Conservation (phyloP, 1,284 basidiomycete species). For the Puccinia novopanici region DNA sequence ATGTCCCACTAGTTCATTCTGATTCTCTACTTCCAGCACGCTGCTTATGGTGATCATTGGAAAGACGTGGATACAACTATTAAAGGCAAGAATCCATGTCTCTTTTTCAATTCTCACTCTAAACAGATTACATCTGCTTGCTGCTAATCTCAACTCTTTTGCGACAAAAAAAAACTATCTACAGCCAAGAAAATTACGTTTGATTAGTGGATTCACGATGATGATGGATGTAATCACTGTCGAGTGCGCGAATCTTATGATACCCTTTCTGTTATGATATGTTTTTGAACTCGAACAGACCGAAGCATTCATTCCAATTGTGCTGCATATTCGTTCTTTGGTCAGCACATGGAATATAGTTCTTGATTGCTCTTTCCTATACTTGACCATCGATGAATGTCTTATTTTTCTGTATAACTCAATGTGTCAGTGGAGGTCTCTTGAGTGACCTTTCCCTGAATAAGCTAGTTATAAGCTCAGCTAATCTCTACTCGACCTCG, state of each 20-base stretch:
- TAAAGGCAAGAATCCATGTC: conserved; percentile 60
- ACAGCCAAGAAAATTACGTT: conserved; percentile 45
- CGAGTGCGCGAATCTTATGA: neutral
- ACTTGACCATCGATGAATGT: neutral
- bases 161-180: neutral
- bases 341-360: neutral
- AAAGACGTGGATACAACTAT: conserved; percentile 65
- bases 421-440: too few species aligned
- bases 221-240: neutral
- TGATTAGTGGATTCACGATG: conserved; percentile 11
- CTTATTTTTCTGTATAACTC: too few species aligned
- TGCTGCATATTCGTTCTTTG: neutral
- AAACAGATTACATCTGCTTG: neutral
- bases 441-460: too few species aligned
- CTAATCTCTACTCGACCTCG: too few species aligned
- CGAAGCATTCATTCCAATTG: neutral
- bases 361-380: neutral
- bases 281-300: neutral
- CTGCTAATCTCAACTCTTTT: neutral
- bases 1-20: neutral
- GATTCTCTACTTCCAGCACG: conserved; percentile 19
- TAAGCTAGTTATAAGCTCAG: too few species aligned
- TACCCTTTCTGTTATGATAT: neutral
- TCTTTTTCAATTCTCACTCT: neutral
- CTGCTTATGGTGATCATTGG: conserved; percentile 59